Base-by-base conservation (phyloP, 345 rosid genomes). In the Gossypium stocksii region DNA sequence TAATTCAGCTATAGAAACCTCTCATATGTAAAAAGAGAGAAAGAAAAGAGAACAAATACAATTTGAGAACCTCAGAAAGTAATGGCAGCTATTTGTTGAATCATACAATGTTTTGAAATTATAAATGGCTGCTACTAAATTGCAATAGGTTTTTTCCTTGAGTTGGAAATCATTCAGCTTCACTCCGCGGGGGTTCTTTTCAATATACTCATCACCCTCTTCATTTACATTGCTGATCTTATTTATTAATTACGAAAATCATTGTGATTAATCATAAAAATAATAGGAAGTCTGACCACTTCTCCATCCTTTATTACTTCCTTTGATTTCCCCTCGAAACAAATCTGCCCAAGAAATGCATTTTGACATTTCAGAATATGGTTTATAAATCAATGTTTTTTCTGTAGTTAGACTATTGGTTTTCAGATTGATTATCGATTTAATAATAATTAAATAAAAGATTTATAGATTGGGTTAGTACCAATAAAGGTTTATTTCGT, bases 21-120 rank as follows among this genome's bases (percentile, higher is more conserved):
- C 71, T 70, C 70, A 70, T 62, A 75, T 69, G 85, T 80, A 77
- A 69, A 80, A 76, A 2, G 53, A 56, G 22, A 23, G 11, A 25
- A 59, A 72, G 9, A n/a, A 45, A 71, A 27, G 57, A 75, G 44
- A 75, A 77, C 63, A 15, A 14, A 43, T 57, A 74, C 72, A 71
- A 66, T 27, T 41, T 72, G 72, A 73, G 57, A 46, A 62, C 57
- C n/a, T 71, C 80, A 60, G 80, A 45, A 34, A 56, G 65, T 68
- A 11, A 7, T 79, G 81, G 81, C 76, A 77, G 60, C 62, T 29
- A 76, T 74, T 59, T 59, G 17, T 59, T 25, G 38, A 59, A 59
- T 25, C 64, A 59, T 59, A 59, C 16, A 14, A 25, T 25, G 80
- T 82, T 64, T 78, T 80, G 58, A 60, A 53, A 60, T 76, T 64